These are phyloP conservation scores for Venturia asperata DNA, from an alignment of 2,329 filamentous ascomycete species.

Conservation along the genomic window DNA sequence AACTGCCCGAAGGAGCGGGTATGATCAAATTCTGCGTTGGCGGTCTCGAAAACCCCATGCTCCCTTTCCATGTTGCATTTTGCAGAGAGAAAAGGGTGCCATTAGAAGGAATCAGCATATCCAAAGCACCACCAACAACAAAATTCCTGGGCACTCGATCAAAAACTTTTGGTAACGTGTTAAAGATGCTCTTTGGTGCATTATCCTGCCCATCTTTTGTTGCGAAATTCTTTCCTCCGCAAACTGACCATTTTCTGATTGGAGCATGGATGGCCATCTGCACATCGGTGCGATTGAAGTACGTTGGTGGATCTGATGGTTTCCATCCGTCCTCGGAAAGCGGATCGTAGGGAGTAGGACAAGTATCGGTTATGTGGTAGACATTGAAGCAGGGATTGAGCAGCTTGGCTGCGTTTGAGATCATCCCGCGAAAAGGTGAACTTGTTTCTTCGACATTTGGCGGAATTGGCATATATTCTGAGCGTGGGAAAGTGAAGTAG, in stretches of 20 bases:
- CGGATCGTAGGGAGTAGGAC: slow-evolving; percentile 20
- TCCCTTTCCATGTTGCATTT: slow-evolving; percentile 23
- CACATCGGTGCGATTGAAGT: slow-evolving; percentile 66
- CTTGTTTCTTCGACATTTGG: slow-evolving; percentile 2
- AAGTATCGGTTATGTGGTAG: slow-evolving; percentile 20
- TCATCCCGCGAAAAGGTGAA: slow-evolving; percentile 5
- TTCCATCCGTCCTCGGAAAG: slow-evolving; percentile 22
- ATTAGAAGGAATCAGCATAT: slow-evolving; percentile 19
- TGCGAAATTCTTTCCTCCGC: slow-evolving; percentile 20
- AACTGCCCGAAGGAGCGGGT: background rate
- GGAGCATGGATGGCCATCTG: slow-evolving; percentile 55
- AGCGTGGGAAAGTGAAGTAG: slow-evolving; percentile 8
- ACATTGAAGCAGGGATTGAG: slow-evolving; percentile 23
- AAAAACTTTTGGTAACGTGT: slow-evolving; percentile 21
- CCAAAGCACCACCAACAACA: slow-evolving; percentile 20
- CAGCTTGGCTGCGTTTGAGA: slow-evolving; percentile 18
- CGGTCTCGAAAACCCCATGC: slow-evolving; percentile 21
- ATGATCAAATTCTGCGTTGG: slow-evolving; percentile 15
- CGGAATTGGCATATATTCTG: background rate
- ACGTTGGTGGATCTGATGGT: slow-evolving; percentile 38
- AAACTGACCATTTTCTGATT: slow-evolving; percentile 20
- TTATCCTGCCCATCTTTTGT: slow-evolving; percentile 22
- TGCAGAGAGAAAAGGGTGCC: slow-evolving; percentile 21
- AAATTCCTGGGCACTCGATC: slow-evolving; percentile 19
- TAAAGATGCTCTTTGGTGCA: slow-evolving; percentile 22